Conservation (phyloP, 352 stramenopile species). For the Globisporangium spinosum region DNA sequence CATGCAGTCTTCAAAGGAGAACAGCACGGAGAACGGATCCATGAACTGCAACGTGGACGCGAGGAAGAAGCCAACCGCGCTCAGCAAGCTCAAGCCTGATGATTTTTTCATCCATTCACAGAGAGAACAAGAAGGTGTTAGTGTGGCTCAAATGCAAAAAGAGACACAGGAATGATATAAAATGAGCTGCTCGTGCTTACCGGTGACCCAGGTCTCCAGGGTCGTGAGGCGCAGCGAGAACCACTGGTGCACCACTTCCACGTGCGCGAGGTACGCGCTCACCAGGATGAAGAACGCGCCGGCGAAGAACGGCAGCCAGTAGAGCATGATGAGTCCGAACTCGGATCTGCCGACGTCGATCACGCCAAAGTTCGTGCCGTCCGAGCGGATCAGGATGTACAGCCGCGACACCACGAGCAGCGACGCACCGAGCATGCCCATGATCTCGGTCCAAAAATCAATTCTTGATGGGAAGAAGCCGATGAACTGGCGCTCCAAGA, state of each 20-base stretch:
- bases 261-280: slow-evolving; percentile 73
- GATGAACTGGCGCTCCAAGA: slow-evolving; percentile 61
- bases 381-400: slow-evolving; percentile 50
- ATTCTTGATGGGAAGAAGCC: slow-evolving; percentile 82
- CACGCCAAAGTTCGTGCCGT: slow-evolving; percentile 70
- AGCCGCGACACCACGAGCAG: slow-evolving; percentile 59
- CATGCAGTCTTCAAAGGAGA: slow-evolving; percentile 69
- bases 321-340: slow-evolving; percentile 61
- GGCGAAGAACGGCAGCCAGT: slow-evolving; percentile 83
- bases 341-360: slow-evolving; percentile 66
- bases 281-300: slow-evolving; percentile 73
- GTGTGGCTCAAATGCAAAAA: background rate
- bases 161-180: background rate
- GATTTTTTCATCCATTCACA: background rate
- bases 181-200: slow-evolving; percentile 14
- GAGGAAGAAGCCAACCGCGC: slow-evolving; percentile 67
- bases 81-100: slow-evolving; percentile 57
- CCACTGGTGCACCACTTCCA: slow-evolving; percentile 83
- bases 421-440: slow-evolving; percentile 57
- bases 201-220: slow-evolving; percentile 46
- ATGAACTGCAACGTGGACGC: slow-evolving; percentile 83
- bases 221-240: slow-evolving; percentile 72
- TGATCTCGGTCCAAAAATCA: slow-evolving; percentile 71
- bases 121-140: slow-evolving; percentile 6
- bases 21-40: slow-evolving; percentile 75